Evolutionary conservation across 352 stramenopile genomes (phyloP).

Genomic region (Pythium phragmiticola): DNA sequence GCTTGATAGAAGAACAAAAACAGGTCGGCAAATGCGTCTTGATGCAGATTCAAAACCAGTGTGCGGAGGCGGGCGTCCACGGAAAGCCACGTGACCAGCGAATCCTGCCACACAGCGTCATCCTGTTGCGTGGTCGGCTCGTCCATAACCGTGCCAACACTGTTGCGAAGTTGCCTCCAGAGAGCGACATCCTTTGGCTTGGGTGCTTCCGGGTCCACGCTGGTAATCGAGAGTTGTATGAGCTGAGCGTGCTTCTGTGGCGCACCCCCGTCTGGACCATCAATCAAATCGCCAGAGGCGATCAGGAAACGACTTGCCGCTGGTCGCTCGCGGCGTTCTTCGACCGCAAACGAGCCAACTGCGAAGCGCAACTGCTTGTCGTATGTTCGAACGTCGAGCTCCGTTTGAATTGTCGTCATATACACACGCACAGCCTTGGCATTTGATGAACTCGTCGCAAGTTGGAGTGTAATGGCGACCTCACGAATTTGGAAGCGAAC

Average conservation of each 20-base stretch:
- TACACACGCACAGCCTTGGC: conserved; percentile 58
- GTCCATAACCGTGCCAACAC: background rate
- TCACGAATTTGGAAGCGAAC: conserved; percentile 41
- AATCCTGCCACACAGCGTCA: conserved; percentile 72
- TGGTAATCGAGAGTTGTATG: conserved; percentile 76
- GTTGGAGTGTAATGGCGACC: conserved; percentile 26
- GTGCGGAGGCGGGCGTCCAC: conserved; percentile 69
- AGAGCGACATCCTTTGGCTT: conserved; percentile 50
- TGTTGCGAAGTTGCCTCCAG: conserved; percentile 38
- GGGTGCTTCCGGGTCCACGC: conserved; percentile 57
- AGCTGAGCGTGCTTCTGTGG: conserved; percentile 33
- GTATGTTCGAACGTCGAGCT: conserved; percentile 60
- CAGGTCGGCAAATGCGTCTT: conserved; percentile 71
- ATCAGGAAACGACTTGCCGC: conserved; percentile 35
- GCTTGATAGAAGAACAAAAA: conserved; percentile 73
- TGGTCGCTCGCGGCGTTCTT: conserved; percentile 36
- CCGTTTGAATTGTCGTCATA: conserved; percentile 60
- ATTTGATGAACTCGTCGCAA: conserved; percentile 6
- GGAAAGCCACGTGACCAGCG: conserved; percentile 64
- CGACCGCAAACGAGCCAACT: conserved; percentile 68
- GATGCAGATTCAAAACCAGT: conserved; percentile 73
- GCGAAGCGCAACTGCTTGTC: conserved; percentile 70
- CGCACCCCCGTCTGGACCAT: background rate
- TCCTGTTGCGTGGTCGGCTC: conserved; percentile 8
- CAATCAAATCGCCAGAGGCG: conserved; percentile 42